Conservation (phyloP, 1,139 yeast genomes). For the Suhomyces guaymorum region DNA sequence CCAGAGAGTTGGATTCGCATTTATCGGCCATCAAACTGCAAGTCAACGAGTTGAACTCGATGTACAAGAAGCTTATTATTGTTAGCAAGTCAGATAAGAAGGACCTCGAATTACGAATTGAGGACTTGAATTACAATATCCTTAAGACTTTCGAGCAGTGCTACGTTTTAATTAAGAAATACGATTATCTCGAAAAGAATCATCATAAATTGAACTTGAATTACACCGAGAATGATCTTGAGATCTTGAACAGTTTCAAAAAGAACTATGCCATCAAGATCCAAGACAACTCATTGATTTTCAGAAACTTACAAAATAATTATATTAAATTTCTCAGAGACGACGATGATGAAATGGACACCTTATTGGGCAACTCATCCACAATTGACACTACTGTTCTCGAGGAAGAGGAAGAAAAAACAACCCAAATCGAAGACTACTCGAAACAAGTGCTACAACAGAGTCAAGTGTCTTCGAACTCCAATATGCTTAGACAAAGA, state of each 20-base stretch:
- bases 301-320: slow-evolving; percentile 84
- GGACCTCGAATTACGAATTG: slow-evolving; percentile 70
- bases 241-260: slow-evolving; percentile 76
- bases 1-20: slow-evolving; percentile 68
- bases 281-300: slow-evolving; percentile 73
- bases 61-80: slow-evolving; percentile 79
- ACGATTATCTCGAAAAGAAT: slow-evolving; percentile 52
- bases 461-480: slow-evolving; percentile 44
- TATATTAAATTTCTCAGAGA: slow-evolving; percentile 76
- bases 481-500: slow-evolving; percentile 61
- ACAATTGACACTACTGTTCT: slow-evolving; percentile 22
- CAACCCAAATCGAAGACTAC: slow-evolving; percentile 28
- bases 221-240: slow-evolving; percentile 51
- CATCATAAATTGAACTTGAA: slow-evolving; percentile 34
- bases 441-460: slow-evolving; percentile 43
- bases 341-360: slow-evolving; percentile 57
- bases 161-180: slow-evolving; percentile 70
- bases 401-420: slow-evolving; percentile 45
- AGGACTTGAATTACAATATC: slow-evolving; percentile 69
- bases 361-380: slow-evolving; percentile 18
- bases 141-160: slow-evolving; percentile 75
- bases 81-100: slow-evolving; percentile 83
- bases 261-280: slow-evolving; percentile 82
- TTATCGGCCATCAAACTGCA: slow-evolving; percentile 50
- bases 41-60: slow-evolving; percentile 57